Evolutionary conservation across 768 basidiomycete genomes (phyloP), one percentile per base, ranked within the genome.

Genomic region (Tubosaeta sp.): DNA sequence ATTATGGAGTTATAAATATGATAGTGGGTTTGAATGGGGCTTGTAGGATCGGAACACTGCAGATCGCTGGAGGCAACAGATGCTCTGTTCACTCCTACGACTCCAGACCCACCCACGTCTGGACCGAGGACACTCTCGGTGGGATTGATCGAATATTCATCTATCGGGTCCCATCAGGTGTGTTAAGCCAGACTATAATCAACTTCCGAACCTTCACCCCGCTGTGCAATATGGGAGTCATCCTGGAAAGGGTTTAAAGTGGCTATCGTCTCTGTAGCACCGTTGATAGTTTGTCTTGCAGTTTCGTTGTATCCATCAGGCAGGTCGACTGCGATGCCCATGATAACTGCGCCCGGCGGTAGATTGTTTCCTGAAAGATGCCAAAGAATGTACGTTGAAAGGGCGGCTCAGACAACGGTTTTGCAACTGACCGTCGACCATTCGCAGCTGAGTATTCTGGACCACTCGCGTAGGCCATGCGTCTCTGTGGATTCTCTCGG

Each of bases 1-100:
- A 58, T 21, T 13, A 58, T 29, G 1, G 56, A 50, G n/a, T 58
- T 22, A 1, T 45, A 22, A 8, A 49, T 18, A 1, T 50, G 10
- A 16, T 40, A 6, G n/a, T 39, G 16, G 11, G 30, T 36, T 7
- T 30, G 18, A n/a, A 49, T 22, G 25, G 25, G 25, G 21, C 42
- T 52, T 14, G 41, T 52, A 13, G 39, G 48, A 19, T 1, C 27
- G 12, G 41, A n/a, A 2, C 1, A 21, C 14, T n/a, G 42, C 22
- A 11, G 41, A 31, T 25, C 31, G 2, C 29, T 18, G 36, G 40
- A 25, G 8, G 14, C 24, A 8, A 25, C 10, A 19, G 38, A 22
- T 12, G 21, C 25, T 22, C 8, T 6, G 10, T 27, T 21, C 12
- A 9, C 41, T 14, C 22, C 27, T 3, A 10, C 21, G 21, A 7